Percentiles rank a stretch among this genome's conserved stretches.
These are phyloP conservation scores for Penicillium desertorum DNA, from an alignment of 495 filamentous ascomycete genomes.

Conservation along the genomic window DNA sequence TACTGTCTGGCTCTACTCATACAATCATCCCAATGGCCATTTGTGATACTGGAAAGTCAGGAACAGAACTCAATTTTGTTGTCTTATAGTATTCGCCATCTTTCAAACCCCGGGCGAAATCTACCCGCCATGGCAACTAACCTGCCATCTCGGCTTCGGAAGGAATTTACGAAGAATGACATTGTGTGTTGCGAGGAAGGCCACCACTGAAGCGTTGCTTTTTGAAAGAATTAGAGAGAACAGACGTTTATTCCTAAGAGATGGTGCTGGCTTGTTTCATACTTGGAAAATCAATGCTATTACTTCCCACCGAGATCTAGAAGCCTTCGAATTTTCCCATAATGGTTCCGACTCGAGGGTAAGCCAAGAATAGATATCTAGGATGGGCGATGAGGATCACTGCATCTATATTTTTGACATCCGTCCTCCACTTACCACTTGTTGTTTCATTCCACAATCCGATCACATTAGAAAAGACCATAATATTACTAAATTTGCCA, in stretches of 20 bases:
- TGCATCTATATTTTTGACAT: not conserved
- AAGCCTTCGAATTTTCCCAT: not conserved
- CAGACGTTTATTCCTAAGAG: slow-evolving; percentile 2
- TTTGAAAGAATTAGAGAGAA: slow-evolving; percentile 20
- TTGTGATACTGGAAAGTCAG: slow-evolving; percentile 1
- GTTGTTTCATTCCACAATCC: not conserved
- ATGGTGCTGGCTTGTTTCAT: slow-evolving; percentile 3
- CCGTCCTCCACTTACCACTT: too few relatives aligned
- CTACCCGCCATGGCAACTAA: slow-evolving; percentile 13
- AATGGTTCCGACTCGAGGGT: not conserved
- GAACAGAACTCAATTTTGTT: not conserved
- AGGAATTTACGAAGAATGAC: slow-evolving; percentile 16
- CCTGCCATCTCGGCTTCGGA: slow-evolving; percentile 15
- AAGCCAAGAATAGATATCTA: too few relatives aligned
- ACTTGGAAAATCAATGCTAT: not conserved
- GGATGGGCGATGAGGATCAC: not conserved
- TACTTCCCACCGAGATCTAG: slow-evolving; percentile 13
- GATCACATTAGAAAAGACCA: not conserved
- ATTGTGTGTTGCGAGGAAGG: slow-evolving; percentile 15
- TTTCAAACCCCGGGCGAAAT: slow-evolving; percentile 15
- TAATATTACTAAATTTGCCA: not conserved
- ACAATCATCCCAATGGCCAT: slow-evolving; percentile 16
- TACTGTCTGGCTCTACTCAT: not conserved
- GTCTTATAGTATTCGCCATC: slow-evolving; percentile 16
- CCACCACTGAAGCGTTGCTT: slow-evolving; percentile 23